phyloP scores from a whole-genome alignment of 2,329 filamentous ascomycete genomes.

The Microsporum audouinii region DNA sequence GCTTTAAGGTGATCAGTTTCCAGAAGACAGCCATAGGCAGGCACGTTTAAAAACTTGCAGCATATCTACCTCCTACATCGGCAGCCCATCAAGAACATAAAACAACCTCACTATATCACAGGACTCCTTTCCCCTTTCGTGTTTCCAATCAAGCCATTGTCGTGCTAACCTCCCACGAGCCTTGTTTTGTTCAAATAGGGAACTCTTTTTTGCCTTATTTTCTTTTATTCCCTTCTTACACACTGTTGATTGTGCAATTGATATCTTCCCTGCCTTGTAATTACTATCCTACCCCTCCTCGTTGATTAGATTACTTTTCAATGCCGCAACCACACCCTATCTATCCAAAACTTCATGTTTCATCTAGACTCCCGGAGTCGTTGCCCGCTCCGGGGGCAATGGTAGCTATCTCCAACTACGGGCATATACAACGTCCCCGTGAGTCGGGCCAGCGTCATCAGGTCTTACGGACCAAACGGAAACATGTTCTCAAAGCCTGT shows the following conservation, averaged over 20 bases:
- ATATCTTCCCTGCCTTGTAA: neutral
- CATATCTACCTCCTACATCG: neutral
- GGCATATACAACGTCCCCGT: conserved; percentile 16
- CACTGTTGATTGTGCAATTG: neutral
- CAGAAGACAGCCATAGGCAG: neutral
- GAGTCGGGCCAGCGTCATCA: conserved; percentile 31
- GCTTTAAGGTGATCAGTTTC: neutral
- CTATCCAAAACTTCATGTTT: conserved; percentile 28
- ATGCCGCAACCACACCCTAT: conserved; percentile 16
- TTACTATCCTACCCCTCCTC: neutral
- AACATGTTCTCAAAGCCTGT: conserved; percentile 36
- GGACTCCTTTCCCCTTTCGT: neutral
- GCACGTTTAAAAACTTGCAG: neutral
- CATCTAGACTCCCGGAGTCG: conserved; percentile 24
- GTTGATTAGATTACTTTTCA: conserved; percentile 5
- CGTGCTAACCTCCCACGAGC: neutral
- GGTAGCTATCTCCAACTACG: conserved; percentile 23
- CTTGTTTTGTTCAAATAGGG: neutral
- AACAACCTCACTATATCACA: conserved; percentile 2
- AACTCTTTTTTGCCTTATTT: neutral
- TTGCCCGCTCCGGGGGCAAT: conserved; percentile 25
- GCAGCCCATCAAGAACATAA: neutral
- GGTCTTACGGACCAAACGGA: conserved; percentile 34
- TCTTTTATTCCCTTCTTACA: neutral
- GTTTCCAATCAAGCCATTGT: conserved; percentile 3